Evolutionary conservation across 345 rosid genomes (phyloP), one percentile per base, ranked within the genome.

Genomic region (Cardiospermum halicacabum): DNA sequence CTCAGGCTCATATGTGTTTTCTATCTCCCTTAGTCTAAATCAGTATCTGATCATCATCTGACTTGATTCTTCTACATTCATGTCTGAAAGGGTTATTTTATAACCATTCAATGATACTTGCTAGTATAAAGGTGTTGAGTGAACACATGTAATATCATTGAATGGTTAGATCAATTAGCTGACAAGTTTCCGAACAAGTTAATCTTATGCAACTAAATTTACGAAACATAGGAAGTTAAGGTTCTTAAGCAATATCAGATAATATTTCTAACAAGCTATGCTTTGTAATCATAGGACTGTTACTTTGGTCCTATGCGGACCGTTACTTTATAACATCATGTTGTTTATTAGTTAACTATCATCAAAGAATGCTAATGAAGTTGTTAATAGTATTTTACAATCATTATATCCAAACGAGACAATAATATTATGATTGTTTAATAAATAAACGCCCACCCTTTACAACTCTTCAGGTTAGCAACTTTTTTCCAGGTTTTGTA

Each of bases 401-500:
- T 58, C 56, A 48, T 48, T 28, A n/a, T 21, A 21, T 71, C 36
- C 49, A 56, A 58, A 57, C n/a, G 48, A 59, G 28, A 70, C 56
- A 68, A 27, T 27, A 63, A 2, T 50, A 16, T 31, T 28, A 53
- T 7, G 24, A 16, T 32, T 3, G 48, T 28, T 24, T 28, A 60
- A 51, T 67, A 47, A 59, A 16, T 28, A 48, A 28, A 32, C n/a
- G 49, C 34, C 58, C 58, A 53, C 34, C 58, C 58, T 72, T 69
- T 54, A 69, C 75, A 63, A 49, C 62, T 70, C 34, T 56, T 68
- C 53, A 64, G 58, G 13, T 56, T 64, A 74, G 60, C 30, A 32
- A 66, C n/a, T n/a, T n/a, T 25, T 48, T 67, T 61, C 42, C 61
- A 67, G 70, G 62, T 59, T 36, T 26, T 50, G 62, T 50, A 53